Percentiles rank a stretch among this genome's conserved stretches.
Conservation (phyloP, 1,284 basidiomycete genomes). For the Ceratobasidium sp. region DNA sequence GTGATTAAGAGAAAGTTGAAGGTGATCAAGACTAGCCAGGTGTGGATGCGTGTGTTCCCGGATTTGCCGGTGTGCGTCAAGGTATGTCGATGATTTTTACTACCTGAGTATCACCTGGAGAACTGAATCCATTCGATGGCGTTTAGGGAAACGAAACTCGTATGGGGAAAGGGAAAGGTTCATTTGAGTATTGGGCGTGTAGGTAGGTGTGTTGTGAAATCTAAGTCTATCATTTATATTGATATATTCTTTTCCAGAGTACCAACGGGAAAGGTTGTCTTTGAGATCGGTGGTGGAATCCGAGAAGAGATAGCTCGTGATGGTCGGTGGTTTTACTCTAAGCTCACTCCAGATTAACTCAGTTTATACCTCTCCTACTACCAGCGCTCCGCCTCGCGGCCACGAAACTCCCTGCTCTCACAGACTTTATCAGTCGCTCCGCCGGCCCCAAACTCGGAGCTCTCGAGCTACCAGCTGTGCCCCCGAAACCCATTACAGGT, state of each 20-base stretch:
- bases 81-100: constrained; percentile 63
- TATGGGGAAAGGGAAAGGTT: constrained; percentile 99
- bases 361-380: constrained; percentile 40
- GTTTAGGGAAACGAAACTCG: constrained; percentile 96
- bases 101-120: not conserved
- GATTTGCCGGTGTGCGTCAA: constrained; percentile 98
- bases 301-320: constrained; percentile 94
- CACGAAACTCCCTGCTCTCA: constrained; percentile 89
- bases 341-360: constrained; percentile 4
- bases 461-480: constrained; percentile 61
- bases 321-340: constrained; percentile 66
- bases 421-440: constrained; percentile 85
- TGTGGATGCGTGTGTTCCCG: constrained; percentile 93
- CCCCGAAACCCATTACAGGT: constrained; percentile 40
- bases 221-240: not conserved
- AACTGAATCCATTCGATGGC: not conserved
- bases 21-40: constrained; percentile 89
- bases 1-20: constrained; percentile 94
- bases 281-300: constrained; percentile 94
- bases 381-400: constrained; percentile 89
- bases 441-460: constrained; percentile 86
- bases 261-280: constrained; percentile 91
- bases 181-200: constrained; percentile 98
- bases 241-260: constrained; percentile 67
- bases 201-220: constrained; percentile 67